phyloP scores from a whole-genome alignment of 2,329 filamentous ascomycete genomes.

The Apiospora hydei region DNA sequence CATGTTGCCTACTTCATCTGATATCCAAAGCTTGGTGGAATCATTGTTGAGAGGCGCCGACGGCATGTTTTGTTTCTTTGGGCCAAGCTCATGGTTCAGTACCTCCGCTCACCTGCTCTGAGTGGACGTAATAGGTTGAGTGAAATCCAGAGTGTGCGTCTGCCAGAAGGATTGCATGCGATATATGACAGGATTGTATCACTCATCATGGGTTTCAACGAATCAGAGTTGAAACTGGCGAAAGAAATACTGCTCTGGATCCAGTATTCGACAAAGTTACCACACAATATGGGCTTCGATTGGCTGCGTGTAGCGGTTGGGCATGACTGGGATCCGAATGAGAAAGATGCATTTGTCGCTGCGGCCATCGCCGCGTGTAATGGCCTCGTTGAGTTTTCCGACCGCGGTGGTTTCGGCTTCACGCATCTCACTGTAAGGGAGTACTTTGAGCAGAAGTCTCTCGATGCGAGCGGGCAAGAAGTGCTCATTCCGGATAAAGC shows the following conservation, averaged over 20 bases:
- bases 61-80: not conserved
- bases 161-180: not conserved
- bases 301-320: not conserved
- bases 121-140: not conserved
- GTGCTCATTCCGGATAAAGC: not conserved
- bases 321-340: not conserved
- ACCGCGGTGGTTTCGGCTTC: not conserved
- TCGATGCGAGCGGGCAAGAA: not conserved
- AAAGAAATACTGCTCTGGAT: not conserved
- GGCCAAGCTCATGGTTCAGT: not conserved
- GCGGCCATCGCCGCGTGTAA: not conserved
- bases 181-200: not conserved
- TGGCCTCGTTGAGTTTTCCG: not conserved
- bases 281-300: not conserved
- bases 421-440: not conserved
- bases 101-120: not conserved
- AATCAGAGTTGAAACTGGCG: not conserved
- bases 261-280: not conserved
- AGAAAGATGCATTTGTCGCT: not conserved
- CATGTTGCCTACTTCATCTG: not conserved
- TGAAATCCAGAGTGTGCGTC: not conserved
- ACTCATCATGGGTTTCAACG: not conserved
- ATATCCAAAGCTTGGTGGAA: not conserved
- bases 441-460: not conserved
- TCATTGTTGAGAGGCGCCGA: not conserved